A percentile compares a stretch with the other conserved stretches of the same genome.
phyloP scores from a whole-genome alignment of 345 rosid genomes.

The Corchorus capsularis region DNA sequence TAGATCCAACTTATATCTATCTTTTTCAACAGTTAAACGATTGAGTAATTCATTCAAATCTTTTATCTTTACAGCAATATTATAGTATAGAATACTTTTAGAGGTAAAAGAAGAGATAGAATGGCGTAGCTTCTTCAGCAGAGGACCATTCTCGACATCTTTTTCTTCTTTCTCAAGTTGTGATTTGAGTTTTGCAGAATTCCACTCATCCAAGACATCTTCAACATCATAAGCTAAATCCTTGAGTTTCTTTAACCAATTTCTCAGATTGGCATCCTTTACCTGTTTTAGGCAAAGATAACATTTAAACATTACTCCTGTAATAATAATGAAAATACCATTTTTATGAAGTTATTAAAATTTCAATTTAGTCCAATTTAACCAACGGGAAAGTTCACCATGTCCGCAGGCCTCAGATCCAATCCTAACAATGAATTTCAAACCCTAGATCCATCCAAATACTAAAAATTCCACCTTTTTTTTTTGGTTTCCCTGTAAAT shows the following conservation, averaged over 20 bases:
- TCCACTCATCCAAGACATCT: slow-evolving; percentile 17
- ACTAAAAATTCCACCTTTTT: too few relatives aligned
- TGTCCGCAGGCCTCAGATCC: too few relatives aligned
- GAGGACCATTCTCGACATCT: not conserved
- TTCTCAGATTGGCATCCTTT: slow-evolving; percentile 3
- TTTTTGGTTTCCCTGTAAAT: too few relatives aligned
- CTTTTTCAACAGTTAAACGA: not conserved
- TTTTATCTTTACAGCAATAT: slow-evolving; percentile 12
- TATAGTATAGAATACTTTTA: slow-evolving; percentile 1
- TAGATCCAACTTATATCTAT: slow-evolving; percentile 6
- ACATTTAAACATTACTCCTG: not conserved
- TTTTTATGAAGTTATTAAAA: too few relatives aligned
- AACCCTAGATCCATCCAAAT: too few relatives aligned
- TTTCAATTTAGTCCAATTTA: too few relatives aligned
- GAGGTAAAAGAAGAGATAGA: slow-evolving; percentile 8
- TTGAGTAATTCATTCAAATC: slow-evolving; percentile 5
- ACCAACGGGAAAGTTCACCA: too few relatives aligned
- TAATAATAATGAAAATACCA: not conserved
- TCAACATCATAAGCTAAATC: slow-evolving; percentile 16
- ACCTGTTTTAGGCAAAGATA: not conserved
- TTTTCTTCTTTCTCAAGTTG: not conserved
- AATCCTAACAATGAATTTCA: too few relatives aligned
- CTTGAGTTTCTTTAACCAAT: slow-evolving; percentile 18
- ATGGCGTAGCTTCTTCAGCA: not conserved
- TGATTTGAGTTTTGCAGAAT: not conserved